A percentile compares a stretch with the other conserved stretches of the same genome.
These are phyloP conservation scores for Pleurotus pulmonarius DNA, from an alignment of 768 basidiomycete genomes.

Conservation along the genomic window DNA sequence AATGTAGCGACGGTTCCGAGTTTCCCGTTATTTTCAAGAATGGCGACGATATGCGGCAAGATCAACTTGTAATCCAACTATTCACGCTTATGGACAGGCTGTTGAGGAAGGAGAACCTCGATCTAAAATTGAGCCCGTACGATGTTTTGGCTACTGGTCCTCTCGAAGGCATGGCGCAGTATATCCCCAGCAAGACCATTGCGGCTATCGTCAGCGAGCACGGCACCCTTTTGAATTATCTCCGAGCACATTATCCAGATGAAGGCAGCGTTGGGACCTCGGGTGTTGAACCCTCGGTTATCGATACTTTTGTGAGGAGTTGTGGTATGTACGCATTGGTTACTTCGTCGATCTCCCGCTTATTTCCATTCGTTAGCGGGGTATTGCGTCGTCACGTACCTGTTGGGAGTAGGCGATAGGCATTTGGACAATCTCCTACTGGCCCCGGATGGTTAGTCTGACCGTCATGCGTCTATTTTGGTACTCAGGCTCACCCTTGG, in stretches of 20 bases:
- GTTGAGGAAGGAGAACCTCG: constrained; percentile 90
- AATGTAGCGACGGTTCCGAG: constrained; percentile 77
- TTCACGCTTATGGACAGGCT: constrained; percentile 97
- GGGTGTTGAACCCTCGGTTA: constrained; percentile 90
- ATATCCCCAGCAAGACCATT: constrained; percentile 93
- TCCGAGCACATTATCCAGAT: constrained; percentile 84
- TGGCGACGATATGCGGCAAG: constrained; percentile 97
- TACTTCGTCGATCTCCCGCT: constrained; percentile 6
- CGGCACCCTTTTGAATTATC: constrained; percentile 82
- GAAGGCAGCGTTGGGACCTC: constrained; percentile 93
- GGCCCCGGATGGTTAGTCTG: constrained; percentile 74
- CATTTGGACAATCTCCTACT: constrained; percentile 94
- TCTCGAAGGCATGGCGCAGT: constrained; percentile 93
- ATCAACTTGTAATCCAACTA: constrained; percentile 97
- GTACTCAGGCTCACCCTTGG: background rate
- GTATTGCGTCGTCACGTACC: constrained; percentile 95
- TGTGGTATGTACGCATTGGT: constrained; percentile 65
- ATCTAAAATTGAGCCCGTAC: constrained; percentile 88
- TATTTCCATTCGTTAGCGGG: constrained; percentile 60
- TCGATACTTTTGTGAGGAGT: constrained; percentile 95
- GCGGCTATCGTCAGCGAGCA: constrained; percentile 93
- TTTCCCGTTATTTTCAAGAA: constrained; percentile 98
- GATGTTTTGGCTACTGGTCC: constrained; percentile 91
- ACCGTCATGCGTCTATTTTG: background rate
- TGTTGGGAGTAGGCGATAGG: constrained; percentile 95